phyloP scores from a whole-genome alignment of 169 alveolate genomes.

The Plasmodium fragile region DNA sequence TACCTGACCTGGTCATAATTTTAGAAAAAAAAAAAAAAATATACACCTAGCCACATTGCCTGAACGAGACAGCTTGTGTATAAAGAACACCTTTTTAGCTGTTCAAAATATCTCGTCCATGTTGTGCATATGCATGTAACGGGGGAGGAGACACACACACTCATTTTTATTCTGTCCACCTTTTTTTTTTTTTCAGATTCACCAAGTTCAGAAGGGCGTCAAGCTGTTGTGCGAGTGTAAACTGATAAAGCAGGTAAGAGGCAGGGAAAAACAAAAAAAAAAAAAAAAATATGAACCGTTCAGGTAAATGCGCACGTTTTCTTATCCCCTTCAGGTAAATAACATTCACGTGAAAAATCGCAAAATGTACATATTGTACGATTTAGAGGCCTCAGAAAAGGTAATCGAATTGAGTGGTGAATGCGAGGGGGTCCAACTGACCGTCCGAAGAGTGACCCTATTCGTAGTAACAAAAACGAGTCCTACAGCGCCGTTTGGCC shows the following conservation, averaged over 20 bases:
- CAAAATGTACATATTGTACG: constrained; percentile 90
- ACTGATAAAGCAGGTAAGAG: constrained; percentile 83
- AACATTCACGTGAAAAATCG: constrained; percentile 92
- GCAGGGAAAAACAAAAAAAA: not conserved
- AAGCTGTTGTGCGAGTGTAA: constrained; percentile 88
- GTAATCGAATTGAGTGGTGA: constrained; percentile 51
- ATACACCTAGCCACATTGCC: not conserved
- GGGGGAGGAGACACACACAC: not conserved
- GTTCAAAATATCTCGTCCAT: not conserved
- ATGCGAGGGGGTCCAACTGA: not conserved
- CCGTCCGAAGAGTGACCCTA: not conserved
- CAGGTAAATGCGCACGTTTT: not conserved
- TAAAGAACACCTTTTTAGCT: not conserved
- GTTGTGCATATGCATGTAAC: not conserved
- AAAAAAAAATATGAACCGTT: constrained; percentile 5
- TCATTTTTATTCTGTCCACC: not conserved
- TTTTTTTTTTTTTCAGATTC: constrained; percentile 80
- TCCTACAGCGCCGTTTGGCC: not conserved
- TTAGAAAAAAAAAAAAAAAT: not conserved
- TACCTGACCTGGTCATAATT: not conserved
- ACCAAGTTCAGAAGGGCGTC: constrained; percentile 90
- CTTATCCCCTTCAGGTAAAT: constrained; percentile 77
- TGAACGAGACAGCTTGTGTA: not conserved
- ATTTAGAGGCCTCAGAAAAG: constrained; percentile 92
- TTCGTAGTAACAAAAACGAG: not conserved